phyloP scores from a whole-genome alignment of 106 monocot species.

The Platanthera guangdongensis region DNA sequence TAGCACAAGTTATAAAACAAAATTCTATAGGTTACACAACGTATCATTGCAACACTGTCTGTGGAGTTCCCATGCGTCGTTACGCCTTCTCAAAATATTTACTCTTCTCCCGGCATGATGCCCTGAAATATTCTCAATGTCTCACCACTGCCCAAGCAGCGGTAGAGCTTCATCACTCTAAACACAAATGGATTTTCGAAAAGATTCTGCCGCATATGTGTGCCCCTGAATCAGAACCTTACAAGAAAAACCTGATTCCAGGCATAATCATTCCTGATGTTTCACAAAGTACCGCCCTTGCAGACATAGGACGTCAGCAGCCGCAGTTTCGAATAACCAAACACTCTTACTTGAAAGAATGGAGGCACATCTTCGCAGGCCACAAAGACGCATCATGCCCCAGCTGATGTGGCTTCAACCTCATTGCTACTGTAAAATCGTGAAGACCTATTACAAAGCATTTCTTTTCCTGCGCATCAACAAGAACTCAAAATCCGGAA shows the following conservation, averaged over 20 bases:
- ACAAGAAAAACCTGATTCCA: neutral
- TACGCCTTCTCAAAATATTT: slow-evolving; percentile 10
- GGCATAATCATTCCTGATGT: neutral
- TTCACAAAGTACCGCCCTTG: slow-evolving; percentile 5
- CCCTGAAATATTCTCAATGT: slow-evolving; percentile 3
- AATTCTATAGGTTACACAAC: slow-evolving; percentile 31
- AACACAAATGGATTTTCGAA: neutral
- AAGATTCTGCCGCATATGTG: neutral
- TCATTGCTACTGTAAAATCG: slow-evolving; percentile 69
- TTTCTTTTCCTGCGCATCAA: slow-evolving; percentile 22
- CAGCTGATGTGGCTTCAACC: slow-evolving; percentile 53
- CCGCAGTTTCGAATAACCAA: neutral
- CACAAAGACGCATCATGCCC: slow-evolving; percentile 60
- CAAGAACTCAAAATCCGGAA: too few relatives aligned
- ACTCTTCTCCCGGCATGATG: slow-evolving; percentile 9
- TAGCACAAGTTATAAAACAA: too few relatives aligned
- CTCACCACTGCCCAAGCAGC: slow-evolving; percentile 5
- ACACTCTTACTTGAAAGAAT: slow-evolving; percentile 37
- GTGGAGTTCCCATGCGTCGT: slow-evolving; percentile 7
- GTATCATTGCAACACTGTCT: slow-evolving; percentile 36
- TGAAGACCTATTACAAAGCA: slow-evolving; percentile 25
- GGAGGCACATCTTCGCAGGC: slow-evolving; percentile 47
- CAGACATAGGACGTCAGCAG: neutral
- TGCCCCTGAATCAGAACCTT: neutral
- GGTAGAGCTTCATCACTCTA: slow-evolving; percentile 2